Evolutionary conservation across 257 asterid genomes (phyloP).

Genomic region (Oldenlandia corymbosa): DNA sequence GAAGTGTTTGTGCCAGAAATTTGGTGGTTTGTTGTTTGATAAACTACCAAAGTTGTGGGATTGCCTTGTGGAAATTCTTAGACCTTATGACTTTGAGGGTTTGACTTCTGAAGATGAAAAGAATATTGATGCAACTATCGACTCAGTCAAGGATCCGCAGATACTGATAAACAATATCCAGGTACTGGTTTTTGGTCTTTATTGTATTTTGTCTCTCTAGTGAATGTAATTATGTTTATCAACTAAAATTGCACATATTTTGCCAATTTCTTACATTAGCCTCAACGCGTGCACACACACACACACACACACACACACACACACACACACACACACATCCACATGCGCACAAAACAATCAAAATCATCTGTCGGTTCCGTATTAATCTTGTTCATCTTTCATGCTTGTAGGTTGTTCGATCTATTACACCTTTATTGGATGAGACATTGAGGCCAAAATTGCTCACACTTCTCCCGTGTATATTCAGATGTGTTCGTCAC

Average conservation of each 20-base stretch:
- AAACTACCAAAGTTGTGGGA: conserved; percentile 92
- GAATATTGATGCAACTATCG: conserved; percentile 53
- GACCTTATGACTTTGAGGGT: conserved; percentile 62
- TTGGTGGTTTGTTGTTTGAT: conserved; percentile 77
- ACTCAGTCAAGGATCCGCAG: conserved; percentile 73
- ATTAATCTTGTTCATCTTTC: conserved; percentile 2
- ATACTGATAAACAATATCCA: conserved; percentile 85
- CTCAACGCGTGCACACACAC: too few species aligned
- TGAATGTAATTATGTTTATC: neutral
- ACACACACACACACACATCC: too few species aligned
- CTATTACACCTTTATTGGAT: conserved; percentile 77
- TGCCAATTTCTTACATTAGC: neutral
- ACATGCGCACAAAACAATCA: too few species aligned
- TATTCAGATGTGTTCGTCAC: conserved; percentile 88
- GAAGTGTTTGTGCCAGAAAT: conserved; percentile 76
- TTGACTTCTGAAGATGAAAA: conserved; percentile 59
- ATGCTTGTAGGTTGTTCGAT: conserved; percentile 74
- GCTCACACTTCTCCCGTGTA: conserved; percentile 83
- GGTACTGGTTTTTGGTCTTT: conserved; percentile 33
- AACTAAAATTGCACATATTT: neutral
- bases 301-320: too few species aligned
- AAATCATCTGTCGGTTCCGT: too few species aligned
- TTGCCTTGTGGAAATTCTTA: conserved; percentile 91
- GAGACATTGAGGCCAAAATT: conserved; percentile 58
- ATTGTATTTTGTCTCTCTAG: neutral